phyloP scores from a whole-genome alignment of 352 stramenopile species.

The Thalassiosira sp. region DNA sequence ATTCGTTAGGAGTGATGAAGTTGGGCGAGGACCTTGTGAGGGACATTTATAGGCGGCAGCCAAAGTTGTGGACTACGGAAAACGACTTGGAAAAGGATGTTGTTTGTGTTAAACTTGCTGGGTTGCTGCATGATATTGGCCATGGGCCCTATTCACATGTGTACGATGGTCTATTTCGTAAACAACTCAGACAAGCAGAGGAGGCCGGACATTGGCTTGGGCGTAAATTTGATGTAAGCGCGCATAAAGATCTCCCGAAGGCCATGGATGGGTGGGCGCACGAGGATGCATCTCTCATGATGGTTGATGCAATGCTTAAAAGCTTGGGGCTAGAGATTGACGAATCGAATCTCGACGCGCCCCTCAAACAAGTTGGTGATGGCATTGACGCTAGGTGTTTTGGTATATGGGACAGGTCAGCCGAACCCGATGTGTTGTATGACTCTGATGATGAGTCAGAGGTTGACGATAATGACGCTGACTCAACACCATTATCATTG shows the following conservation, averaged over 20 bases:
- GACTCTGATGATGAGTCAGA: conserved; percentile 26
- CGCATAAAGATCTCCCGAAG: conserved; percentile 42
- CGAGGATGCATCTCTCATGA: conserved; percentile 80
- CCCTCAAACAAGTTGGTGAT: conserved; percentile 70
- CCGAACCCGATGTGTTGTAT: not conserved
- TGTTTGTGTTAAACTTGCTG: conserved; percentile 85
- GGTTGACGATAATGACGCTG: conserved; percentile 32
- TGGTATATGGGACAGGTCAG: conserved; percentile 26
- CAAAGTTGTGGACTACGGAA: conserved; percentile 87
- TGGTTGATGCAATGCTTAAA: conserved; percentile 78
- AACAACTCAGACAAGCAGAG: conserved; percentile 17
- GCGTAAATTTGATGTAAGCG: conserved; percentile 19
- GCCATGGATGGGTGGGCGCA: conserved; percentile 65
- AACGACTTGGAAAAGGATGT: conserved; percentile 89
- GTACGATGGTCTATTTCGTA: conserved; percentile 85
- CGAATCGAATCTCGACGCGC: conserved; percentile 53
- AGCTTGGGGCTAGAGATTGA: conserved; percentile 71
- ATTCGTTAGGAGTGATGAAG: conserved; percentile 93
- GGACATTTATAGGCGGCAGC: conserved; percentile 87
- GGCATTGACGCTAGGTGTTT: conserved; percentile 56
- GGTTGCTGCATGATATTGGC: conserved; percentile 85
- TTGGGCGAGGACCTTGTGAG: conserved; percentile 88
- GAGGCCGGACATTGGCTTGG: conserved; percentile 3
- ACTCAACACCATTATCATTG: not conserved
- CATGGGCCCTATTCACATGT: conserved; percentile 96